Conservation (phyloP, 192 early-diverging fungal genomes). For the Linnemannia hyalina region DNA sequence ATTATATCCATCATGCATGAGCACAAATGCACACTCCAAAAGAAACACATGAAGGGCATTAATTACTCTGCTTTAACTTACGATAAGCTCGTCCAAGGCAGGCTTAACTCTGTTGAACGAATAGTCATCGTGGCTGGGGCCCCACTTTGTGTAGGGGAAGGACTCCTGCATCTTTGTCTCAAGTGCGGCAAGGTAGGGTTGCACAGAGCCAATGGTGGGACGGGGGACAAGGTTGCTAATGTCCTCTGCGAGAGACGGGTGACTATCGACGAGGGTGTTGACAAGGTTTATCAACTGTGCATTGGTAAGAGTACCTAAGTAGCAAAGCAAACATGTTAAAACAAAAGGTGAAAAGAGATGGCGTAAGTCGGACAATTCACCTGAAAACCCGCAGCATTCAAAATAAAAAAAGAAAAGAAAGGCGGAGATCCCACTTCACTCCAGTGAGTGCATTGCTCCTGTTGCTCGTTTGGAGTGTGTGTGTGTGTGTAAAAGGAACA, state of each 20-base stretch:
- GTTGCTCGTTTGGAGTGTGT: background rate
- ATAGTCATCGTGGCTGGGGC: slow-evolving; percentile 86
- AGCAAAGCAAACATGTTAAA: background rate
- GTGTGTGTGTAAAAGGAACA: background rate
- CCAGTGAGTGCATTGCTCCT: background rate
- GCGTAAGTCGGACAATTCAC: slow-evolving; percentile 11
- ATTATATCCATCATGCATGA: background rate
- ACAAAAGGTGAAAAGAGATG: slow-evolving; percentile 7
- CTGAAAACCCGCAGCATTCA: background rate
- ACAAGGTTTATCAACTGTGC: slow-evolving; percentile 83
- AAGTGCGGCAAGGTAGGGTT: slow-evolving; percentile 71
- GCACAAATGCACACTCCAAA: background rate
- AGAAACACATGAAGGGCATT: background rate
- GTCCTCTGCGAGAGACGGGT: slow-evolving; percentile 79
- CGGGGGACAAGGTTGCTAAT: slow-evolving; percentile 83
- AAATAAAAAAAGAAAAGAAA: no score
- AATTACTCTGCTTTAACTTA: slow-evolving; percentile 21
- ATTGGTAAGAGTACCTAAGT: slow-evolving; percentile 54
- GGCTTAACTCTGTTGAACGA: slow-evolving; percentile 88
- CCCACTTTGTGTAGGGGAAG: slow-evolving; percentile 91
- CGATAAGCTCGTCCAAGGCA: slow-evolving; percentile 77
- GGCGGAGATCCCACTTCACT: background rate
- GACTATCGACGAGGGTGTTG: slow-evolving; percentile 74
- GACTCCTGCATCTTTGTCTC: slow-evolving; percentile 80
- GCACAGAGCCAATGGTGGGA: slow-evolving; percentile 86